Conservation (phyloP, 768 basidiomycete genomes). For the Trametes cubensis region DNA sequence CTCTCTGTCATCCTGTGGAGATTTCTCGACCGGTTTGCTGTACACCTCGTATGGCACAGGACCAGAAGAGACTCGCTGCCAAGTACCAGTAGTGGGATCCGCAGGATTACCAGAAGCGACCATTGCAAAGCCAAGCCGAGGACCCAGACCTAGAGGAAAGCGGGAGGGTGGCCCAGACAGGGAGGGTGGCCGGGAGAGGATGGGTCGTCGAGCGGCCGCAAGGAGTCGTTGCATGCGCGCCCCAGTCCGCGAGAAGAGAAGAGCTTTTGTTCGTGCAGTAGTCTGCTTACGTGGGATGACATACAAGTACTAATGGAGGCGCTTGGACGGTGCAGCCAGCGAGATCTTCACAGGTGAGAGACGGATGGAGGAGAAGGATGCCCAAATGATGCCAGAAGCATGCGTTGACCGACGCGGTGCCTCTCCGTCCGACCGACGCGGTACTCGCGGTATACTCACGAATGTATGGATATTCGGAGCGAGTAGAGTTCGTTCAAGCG, state of each 20-base stretch:
- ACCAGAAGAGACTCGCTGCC: constrained; percentile 21
- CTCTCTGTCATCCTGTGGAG: constrained; percentile 75
- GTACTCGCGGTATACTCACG: not conserved
- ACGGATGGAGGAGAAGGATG: not conserved
- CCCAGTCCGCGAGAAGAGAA: constrained; percentile 7
- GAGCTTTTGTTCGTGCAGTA: constrained; percentile 8
- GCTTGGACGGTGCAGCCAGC: constrained; percentile 1
- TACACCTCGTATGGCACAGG: constrained; percentile 51
- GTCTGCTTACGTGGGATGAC: constrained; percentile 12
- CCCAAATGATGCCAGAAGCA: not conserved
- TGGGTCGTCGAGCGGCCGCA: constrained; percentile 20
- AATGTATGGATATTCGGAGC: not conserved
- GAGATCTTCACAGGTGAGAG: not conserved
- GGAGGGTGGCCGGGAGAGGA: constrained; percentile 1
- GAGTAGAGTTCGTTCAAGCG: not conserved
- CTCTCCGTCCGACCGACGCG: constrained; percentile 9
- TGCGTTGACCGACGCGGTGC: constrained; percentile 7
- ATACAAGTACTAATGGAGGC: constrained; percentile 2
- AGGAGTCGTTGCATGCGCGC: constrained; percentile 25
- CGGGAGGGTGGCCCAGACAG: not conserved
- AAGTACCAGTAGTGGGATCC: constrained; percentile 11
- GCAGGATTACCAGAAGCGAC: constrained; percentile 11
- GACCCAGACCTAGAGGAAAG: not conserved
- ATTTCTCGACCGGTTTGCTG: constrained; percentile 64
- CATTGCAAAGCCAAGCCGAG: constrained; percentile 19